Percentiles rank a stretch among this genome's conserved stretches.
Evolutionary conservation across 176 grass and related monocot species (phyloP).

Genomic region (Zizania latifolia): DNA sequence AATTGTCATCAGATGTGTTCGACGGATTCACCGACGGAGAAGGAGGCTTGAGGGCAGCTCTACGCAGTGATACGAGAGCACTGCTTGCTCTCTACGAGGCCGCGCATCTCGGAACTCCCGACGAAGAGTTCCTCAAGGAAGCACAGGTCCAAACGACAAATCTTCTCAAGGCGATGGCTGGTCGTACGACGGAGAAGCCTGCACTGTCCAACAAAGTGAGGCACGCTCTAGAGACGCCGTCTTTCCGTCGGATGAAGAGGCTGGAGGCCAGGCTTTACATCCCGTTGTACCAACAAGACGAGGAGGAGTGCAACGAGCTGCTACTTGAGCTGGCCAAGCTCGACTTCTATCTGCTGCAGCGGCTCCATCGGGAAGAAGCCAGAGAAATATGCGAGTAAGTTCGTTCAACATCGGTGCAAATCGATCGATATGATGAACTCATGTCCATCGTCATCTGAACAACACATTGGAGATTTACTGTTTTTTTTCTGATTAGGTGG

Average conservation of each 20-base stretch:
- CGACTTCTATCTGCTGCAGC: conserved; percentile 17
- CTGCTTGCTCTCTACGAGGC: conserved; percentile 24
- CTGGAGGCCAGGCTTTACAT: conserved; percentile 27
- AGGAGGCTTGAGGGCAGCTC: not conserved
- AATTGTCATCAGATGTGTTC: not conserved
- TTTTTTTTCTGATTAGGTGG: conserved; percentile 5
- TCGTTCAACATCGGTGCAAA: not conserved
- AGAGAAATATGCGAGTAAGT: conserved; percentile 30
- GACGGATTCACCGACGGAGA: not conserved
- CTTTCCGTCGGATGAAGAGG: conserved; percentile 21
- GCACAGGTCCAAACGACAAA: not conserved
- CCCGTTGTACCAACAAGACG: conserved; percentile 22
- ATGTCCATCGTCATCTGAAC: too few species aligned
- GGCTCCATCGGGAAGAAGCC: not conserved
- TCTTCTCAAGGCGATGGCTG: not conserved
- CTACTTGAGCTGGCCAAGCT: not conserved
- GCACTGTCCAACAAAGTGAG: not conserved
- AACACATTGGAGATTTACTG: too few species aligned
- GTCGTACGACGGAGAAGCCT: not conserved
- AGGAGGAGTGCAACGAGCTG: not conserved
- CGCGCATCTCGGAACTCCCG: conserved; percentile 17
- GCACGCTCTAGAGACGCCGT: conserved; percentile 19
- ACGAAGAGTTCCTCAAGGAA: not conserved
- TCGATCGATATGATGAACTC: too few species aligned
- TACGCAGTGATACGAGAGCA: not conserved